phyloP scores from a whole-genome alignment of 768 basidiomycete species.

The Tulasnella sp. region DNA sequence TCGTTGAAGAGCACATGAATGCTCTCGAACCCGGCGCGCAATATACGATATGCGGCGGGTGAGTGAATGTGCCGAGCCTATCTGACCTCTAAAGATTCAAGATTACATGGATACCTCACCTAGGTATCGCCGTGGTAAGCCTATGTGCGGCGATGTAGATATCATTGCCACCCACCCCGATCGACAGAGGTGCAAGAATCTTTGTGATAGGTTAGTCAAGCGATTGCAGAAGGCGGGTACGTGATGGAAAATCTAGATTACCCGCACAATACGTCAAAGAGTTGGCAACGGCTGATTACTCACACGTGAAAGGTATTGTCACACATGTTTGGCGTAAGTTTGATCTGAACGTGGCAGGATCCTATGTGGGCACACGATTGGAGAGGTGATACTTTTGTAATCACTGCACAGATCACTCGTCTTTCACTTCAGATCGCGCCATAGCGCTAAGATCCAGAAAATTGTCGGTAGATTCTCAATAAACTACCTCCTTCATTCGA shows the following conservation, averaged over 20 bases:
- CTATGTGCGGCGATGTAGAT: conserved; percentile 74
- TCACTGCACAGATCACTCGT: conserved; percentile 1
- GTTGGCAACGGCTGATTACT: neutral
- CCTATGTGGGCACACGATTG: too few species aligned
- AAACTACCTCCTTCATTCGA: too few species aligned
- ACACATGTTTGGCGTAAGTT: conserved; percentile 76
- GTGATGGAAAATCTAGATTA: too few species aligned
- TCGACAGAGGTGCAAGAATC: conserved; percentile 41
- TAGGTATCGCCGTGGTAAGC: conserved; percentile 80
- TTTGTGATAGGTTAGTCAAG: conserved; percentile 49
- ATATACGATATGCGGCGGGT: conserved; percentile 78
- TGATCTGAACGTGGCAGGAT: too few species aligned
- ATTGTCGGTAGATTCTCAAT: too few species aligned
- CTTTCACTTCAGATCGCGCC: neutral
- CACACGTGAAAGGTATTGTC: conserved; percentile 42
- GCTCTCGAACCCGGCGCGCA: conserved; percentile 53
- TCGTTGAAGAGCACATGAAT: conserved; percentile 57
- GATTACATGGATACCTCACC: too few species aligned
- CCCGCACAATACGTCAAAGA: too few species aligned
- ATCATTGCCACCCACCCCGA: conserved; percentile 72
- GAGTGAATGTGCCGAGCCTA: too few species aligned
- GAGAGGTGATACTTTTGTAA: too few species aligned
- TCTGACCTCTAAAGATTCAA: too few species aligned
- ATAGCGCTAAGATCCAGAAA: neutral
- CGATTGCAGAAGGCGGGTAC: conserved; percentile 47